phyloP scores from a whole-genome alignment of 495 filamentous ascomycete genomes.

The Daldinia grandis region DNA sequence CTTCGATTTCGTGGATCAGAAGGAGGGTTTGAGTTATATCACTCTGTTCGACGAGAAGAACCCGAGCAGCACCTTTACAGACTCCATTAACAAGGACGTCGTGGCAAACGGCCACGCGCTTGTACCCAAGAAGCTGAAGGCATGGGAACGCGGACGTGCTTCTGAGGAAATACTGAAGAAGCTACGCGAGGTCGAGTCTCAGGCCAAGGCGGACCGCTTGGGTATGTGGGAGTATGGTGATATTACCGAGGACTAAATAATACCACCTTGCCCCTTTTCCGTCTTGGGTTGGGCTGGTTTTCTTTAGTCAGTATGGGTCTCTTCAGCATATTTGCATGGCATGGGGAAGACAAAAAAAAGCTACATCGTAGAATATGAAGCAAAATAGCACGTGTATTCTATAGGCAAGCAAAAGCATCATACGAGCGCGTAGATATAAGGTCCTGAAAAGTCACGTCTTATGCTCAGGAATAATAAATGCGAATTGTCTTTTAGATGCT shows the following conservation, averaged over 20 bases:
- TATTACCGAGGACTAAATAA: slow-evolving; percentile 78
- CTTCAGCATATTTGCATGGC: slow-evolving; percentile 23
- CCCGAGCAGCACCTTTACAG: slow-evolving; percentile 49
- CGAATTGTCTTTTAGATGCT: background rate
- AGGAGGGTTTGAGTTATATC: slow-evolving; percentile 80
- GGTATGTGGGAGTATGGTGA: slow-evolving; percentile 99
- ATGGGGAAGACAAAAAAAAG: slow-evolving; percentile 29
- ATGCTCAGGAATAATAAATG: background rate
- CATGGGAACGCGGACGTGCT: slow-evolving; percentile 78
- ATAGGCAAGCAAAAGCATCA: slow-evolving; percentile 10
- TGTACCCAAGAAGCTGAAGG: slow-evolving; percentile 86
- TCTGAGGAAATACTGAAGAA: slow-evolving; percentile 72
- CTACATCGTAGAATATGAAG: slow-evolving; percentile 6
- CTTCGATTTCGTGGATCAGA: slow-evolving; percentile 78
- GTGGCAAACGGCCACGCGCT: slow-evolving; percentile 84
- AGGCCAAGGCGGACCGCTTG: slow-evolving; percentile 76
- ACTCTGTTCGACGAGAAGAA: slow-evolving; percentile 87
- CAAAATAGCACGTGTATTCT: slow-evolving; percentile 7
- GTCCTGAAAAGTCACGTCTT: background rate
- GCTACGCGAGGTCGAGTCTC: slow-evolving; percentile 71
- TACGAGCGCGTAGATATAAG: background rate
- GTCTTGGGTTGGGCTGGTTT: background rate
- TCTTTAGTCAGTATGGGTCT: slow-evolving; percentile 11
- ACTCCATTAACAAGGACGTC: slow-evolving; percentile 87
- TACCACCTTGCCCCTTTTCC: background rate